Percentiles rank a stretch among this genome's conserved stretches.
Evolutionary conservation across 495 filamentous ascomycete genomes (phyloP).

Genomic region (Penicillium cinerascens): DNA sequence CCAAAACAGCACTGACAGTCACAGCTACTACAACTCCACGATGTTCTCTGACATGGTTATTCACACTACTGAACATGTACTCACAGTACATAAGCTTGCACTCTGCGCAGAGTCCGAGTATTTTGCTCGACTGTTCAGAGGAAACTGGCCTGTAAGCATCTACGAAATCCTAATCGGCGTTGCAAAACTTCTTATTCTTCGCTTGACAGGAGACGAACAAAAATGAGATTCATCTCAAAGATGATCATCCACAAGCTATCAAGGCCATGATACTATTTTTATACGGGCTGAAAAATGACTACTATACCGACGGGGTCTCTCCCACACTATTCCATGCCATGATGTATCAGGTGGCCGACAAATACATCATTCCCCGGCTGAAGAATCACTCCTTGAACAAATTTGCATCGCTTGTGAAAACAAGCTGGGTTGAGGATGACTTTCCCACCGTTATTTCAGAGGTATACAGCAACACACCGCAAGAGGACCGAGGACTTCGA

Average conservation of each 20-base stretch:
- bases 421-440: not conserved
- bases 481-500: not conserved
- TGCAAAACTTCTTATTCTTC: too few relatives aligned
- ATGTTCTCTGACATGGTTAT: not conserved
- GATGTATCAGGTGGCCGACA: not conserved
- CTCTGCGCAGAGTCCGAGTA: too few relatives aligned
- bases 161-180: too few relatives aligned
- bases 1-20: too few relatives aligned
- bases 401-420: not conserved
- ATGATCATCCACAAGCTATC: not conserved
- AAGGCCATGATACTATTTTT: not conserved
- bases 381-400: not conserved
- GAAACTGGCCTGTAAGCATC: too few relatives aligned
- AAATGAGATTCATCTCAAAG: not conserved
- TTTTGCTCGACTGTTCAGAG: too few relatives aligned
- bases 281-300: too few relatives aligned
- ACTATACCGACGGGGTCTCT: too few relatives aligned
- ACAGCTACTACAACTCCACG: not conserved
- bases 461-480: not conserved
- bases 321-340: not conserved
- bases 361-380: not conserved
- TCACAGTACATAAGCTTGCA: too few relatives aligned
- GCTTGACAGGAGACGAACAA: not conserved
- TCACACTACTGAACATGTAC: not conserved
- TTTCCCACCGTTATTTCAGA: not conserved